Base-by-base conservation (phyloP, 163 green algal species). In the Coccomyxa subellipsoidea region DNA sequence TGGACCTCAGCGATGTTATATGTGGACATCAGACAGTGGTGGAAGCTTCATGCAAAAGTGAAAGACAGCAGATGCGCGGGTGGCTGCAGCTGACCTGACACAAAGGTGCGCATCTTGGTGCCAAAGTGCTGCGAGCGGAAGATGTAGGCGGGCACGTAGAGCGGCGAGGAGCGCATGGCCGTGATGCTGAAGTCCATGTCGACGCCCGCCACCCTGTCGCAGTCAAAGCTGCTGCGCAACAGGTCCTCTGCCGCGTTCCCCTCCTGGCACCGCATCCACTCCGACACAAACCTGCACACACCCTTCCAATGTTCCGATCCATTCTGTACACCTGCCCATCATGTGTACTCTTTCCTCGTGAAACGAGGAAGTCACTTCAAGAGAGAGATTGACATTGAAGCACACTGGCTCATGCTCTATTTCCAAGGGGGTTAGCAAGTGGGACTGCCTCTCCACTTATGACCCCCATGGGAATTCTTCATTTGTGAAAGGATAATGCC, bases 31-130 rank as follows among this genome's bases (percentile, higher is more conserved):
- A 12, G 18, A 66, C 47, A 66, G 12, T 66, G 47, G 12, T 66
- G 12, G 12, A 29, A 12, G 18, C 12, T 66, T 12, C 12, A 12
- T 18, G 12, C 47, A 66, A 18, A 66, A 12, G 18, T 66, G 47
- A 66, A 66, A 66, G 69, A 23, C 8, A 35, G 15, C 15, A 8
- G 23, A 18, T 9, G 69, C 12, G 47, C 12, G 12, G 47, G 47
- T 34, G 71, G 32, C 3, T 38, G n/a, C 21, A 36, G 34, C 36
- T 35, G 27, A 32, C 78, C 78, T 38, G 79, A 83, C n/a, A 83
- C 79, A 36, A 83, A 83, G n/a, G 79, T 83, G 69, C 40, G 79
- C 79, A 83, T 36, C 69, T 83, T 83, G 38, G 39, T 69, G 9
- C 79, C 79, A 73, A 83, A 54, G 79, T 83, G 79, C 10, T 27